Evolutionary conservation across 139 green algal genomes (phyloP).

Genomic region (Chlorella sp.): DNA sequence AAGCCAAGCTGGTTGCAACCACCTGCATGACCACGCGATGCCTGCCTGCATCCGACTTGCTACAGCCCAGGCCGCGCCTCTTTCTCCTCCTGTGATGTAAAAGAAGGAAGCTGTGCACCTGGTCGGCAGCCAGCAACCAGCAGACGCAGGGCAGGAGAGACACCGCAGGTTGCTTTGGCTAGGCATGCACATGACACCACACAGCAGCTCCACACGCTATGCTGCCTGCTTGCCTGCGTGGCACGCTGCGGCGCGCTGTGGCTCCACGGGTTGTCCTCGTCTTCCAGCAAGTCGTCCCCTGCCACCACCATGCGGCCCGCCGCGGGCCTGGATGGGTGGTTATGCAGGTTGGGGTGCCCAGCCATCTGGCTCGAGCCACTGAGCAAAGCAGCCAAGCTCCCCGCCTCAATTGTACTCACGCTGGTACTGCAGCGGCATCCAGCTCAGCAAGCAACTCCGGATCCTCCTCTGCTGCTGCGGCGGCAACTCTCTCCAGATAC

Average conservation of each 20-base stretch:
- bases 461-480: background rate
- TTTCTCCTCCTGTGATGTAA: background rate
- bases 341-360: too few relatives aligned
- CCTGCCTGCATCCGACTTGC: too few relatives aligned
- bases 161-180: background rate
- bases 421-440: conserved; percentile 1
- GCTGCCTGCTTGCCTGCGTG: background rate
- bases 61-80: background rate
- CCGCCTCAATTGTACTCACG: background rate
- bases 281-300: background rate
- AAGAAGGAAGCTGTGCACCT: background rate
- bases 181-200: background rate
- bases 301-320: conserved; percentile 1
- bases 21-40: too few relatives aligned
- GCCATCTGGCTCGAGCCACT: too few relatives aligned
- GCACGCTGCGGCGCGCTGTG: background rate
- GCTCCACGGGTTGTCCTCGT: background rate
- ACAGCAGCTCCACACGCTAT: background rate
- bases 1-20: too few relatives aligned
- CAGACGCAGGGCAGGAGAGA: background rate
- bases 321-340: background rate
- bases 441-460: background rate
- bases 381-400: too few relatives aligned
- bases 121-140: too few relatives aligned
- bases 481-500: background rate